Percentiles rank a stretch among this genome's conserved stretches.
Conservation (phyloP, 257 asterid species). For the Solanum tarapatanum region DNA sequence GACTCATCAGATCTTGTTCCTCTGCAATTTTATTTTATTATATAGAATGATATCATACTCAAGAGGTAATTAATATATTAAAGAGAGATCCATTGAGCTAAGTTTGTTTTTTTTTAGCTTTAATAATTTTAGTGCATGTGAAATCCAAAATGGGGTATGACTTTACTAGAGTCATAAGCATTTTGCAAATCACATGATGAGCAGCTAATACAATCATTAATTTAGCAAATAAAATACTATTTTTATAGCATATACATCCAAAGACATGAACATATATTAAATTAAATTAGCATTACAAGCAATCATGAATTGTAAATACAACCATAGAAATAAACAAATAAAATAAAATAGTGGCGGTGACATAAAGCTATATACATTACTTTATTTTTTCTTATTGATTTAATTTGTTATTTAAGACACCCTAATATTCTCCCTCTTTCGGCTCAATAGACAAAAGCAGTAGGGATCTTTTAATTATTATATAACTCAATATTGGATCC, state of each 20-base stretch:
- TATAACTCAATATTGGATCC: not conserved
- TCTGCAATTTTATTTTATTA: conserved; percentile 8
- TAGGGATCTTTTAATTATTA: not conserved
- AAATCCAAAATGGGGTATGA: not conserved
- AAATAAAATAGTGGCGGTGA: not conserved
- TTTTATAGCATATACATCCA: not conserved
- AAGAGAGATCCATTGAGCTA: not conserved
- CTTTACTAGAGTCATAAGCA: not conserved
- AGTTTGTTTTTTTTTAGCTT: not conserved
- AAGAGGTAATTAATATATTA: not conserved
- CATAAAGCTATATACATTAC: not conserved
- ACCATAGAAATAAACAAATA: not conserved
- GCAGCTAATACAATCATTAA: not conserved
- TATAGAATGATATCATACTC: not conserved
- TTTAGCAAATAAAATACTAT: not conserved
- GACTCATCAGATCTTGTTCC: conserved; percentile 43
- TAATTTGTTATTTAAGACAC: not conserved
- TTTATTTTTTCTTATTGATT: not conserved
- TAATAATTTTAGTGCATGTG: not conserved
- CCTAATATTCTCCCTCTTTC: not conserved
- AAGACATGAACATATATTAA: not conserved
- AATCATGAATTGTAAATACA: not conserved
- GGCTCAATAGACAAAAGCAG: not conserved
- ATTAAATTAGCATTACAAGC: not conserved
- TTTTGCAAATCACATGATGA: conserved; percentile 12